Evolutionary conservation across 768 basidiomycete genomes (phyloP).

Genomic region (Kwoniella europaea): DNA sequence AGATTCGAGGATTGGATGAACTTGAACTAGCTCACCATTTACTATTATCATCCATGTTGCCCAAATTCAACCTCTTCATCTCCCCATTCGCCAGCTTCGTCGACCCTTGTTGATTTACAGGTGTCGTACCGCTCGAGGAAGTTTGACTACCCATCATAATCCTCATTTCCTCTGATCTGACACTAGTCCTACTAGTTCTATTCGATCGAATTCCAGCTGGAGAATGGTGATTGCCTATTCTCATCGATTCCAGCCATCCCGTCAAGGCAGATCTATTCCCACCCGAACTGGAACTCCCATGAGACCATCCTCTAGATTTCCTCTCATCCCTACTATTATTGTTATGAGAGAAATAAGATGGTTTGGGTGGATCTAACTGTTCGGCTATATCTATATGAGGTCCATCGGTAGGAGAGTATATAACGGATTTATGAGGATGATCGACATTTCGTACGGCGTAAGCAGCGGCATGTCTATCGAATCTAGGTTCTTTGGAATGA

Average conservation of each 20-base stretch:
- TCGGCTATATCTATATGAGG: slow-evolving; percentile 27
- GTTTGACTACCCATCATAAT: slow-evolving; percentile 22
- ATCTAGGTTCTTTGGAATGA: slow-evolving; percentile 25
- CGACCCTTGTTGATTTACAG: background rate
- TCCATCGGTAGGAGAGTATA: slow-evolving; percentile 16
- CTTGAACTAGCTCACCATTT: slow-evolving; percentile 21
- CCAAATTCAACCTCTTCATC: background rate
- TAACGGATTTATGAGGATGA: slow-evolving; percentile 12
- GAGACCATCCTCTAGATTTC: slow-evolving; percentile 29
- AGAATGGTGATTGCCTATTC: slow-evolving; percentile 18
- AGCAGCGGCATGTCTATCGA: slow-evolving; percentile 36
- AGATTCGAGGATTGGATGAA: background rate
- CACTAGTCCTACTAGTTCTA: slow-evolving; percentile 34
- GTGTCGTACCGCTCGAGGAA: slow-evolving; percentile 1
- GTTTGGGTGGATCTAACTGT: slow-evolving; percentile 32
- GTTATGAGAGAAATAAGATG: background rate
- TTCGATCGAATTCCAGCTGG: slow-evolving; percentile 27
- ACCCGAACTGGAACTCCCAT: slow-evolving; percentile 35
- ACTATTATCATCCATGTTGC: background rate
- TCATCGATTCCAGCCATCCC: slow-evolving; percentile 48
- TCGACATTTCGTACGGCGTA: slow-evolving; percentile 40
- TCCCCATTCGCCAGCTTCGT: background rate
- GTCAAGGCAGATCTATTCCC: slow-evolving; percentile 43
- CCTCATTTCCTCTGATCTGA: slow-evolving; percentile 33
- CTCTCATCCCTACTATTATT: background rate